phyloP scores from a whole-genome alignment of 768 basidiomycete genomes.

The Podaxis sp. region DNA sequence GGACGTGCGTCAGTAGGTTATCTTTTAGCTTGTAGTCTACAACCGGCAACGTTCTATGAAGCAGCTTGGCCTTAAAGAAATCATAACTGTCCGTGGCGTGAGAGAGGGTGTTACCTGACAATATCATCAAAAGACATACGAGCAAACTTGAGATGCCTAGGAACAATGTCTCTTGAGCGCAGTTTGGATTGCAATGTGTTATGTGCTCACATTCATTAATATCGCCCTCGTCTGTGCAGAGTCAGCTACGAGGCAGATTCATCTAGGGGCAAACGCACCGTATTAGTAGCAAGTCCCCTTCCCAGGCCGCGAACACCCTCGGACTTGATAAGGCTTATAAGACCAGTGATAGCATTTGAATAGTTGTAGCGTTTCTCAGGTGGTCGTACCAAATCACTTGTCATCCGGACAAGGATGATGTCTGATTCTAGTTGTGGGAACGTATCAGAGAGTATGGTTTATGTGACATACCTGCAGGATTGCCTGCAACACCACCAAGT shows the following conservation, averaged over 20 bases:
- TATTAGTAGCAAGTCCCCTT: constrained; percentile 79
- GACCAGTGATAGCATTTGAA: constrained; percentile 72
- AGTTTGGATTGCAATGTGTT: constrained; percentile 13
- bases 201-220: constrained; percentile 68
- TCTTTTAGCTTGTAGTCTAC: constrained; percentile 64
- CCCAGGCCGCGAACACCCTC: constrained; percentile 72
- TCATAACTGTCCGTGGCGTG: constrained; percentile 57
- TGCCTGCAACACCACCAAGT: constrained; percentile 81
- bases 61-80: constrained; percentile 63
- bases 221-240: constrained; percentile 46
- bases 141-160: constrained; percentile 80
- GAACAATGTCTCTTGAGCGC: background rate
- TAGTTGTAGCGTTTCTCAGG: constrained; percentile 77
- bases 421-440: constrained; percentile 35
- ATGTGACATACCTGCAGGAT: constrained; percentile 63
- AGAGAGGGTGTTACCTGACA: background rate
- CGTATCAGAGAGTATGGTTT: background rate
- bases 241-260: constrained; percentile 12
- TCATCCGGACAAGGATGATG: constrained; percentile 82
- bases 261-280: constrained; percentile 40
- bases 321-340: constrained; percentile 60
- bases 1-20: constrained; percentile 62
- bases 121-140: constrained; percentile 49
- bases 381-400: constrained; percentile 77
- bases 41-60: constrained; percentile 52